Evolutionary conservation across 2,329 filamentous ascomycete genomes (phyloP).

Genomic region (Penicillium sp.): DNA sequence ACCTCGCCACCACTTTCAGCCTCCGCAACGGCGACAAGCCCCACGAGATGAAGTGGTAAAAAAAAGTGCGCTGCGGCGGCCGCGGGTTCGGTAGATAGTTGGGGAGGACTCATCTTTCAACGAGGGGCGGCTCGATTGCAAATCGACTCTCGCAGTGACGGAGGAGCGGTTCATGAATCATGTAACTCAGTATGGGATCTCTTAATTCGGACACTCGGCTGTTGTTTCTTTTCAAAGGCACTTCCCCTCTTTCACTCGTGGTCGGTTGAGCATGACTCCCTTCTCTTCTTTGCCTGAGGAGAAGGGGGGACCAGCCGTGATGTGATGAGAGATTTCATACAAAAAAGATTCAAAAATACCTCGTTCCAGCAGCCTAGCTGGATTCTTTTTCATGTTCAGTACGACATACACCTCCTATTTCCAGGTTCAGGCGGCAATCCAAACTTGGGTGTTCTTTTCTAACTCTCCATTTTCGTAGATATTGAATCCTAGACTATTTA

Average conservation of each 20-base stretch:
- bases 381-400: slow-evolving; percentile 36
- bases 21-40: slow-evolving; percentile 99
- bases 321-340: slow-evolving; percentile 32
- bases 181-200: slow-evolving; percentile 40
- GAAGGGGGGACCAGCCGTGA: slow-evolving; percentile 30
- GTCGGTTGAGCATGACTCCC: slow-evolving; percentile 29
- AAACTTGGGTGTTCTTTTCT: slow-evolving; percentile 23
- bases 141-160: slow-evolving; percentile 29
- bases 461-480: background rate
- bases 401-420: slow-evolving; percentile 33
- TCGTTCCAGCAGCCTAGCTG: slow-evolving; percentile 33
- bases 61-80: slow-evolving; percentile 33
- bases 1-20: slow-evolving; percentile 95
- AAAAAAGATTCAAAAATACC: slow-evolving; percentile 37
- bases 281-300: slow-evolving; percentile 7
- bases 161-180: slow-evolving; percentile 38
- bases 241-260: slow-evolving; percentile 25
- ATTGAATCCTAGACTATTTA: background rate
- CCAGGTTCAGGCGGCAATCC: slow-evolving; percentile 32
- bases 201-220: slow-evolving; percentile 33
- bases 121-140: slow-evolving; percentile 36
- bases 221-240: slow-evolving; percentile 31
- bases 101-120: slow-evolving; percentile 36
- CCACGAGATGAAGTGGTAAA: slow-evolving; percentile 99
- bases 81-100: slow-evolving; percentile 41